Evolutionary conservation across 139 green algal genomes (phyloP).

Genomic region (Chlorella sorokiniana): DNA sequence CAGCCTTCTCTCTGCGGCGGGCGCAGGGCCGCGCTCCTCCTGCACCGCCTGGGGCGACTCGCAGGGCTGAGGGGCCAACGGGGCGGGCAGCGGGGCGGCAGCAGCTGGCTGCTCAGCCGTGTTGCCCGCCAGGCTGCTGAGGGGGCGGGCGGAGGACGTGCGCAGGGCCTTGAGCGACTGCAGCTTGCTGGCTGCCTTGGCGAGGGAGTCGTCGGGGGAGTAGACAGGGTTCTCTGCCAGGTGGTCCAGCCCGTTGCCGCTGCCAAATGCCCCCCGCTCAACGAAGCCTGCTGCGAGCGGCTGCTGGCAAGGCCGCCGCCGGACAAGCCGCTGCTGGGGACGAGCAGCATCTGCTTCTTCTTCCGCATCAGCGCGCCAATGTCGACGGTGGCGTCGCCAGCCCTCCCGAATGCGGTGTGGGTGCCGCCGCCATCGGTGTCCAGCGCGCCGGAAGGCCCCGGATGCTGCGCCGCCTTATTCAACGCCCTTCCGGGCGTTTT

Average conservation of each 20-base stretch:
- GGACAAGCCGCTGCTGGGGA: neutral
- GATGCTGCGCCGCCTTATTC: neutral
- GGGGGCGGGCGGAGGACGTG: neutral
- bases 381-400: conserved; percentile 26
- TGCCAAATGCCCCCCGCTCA: neutral
- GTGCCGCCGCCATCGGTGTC: neutral
- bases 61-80: neutral
- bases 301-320: neutral
- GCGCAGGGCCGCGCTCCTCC: neutral
- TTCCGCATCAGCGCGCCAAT: conserved; percentile 38
- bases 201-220: conserved; percentile 23
- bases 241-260: neutral
- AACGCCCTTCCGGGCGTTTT: conserved; percentile 20
- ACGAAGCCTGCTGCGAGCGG: neutral
- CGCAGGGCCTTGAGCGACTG: conserved; percentile 17
- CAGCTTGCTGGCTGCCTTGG: conserved; percentile 38
- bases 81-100: neutral
- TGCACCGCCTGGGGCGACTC: conserved; percentile 4
- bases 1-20: neutral
- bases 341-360: neutral
- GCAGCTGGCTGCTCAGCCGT: neutral
- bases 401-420: neutral
- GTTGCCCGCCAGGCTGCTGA: neutral
- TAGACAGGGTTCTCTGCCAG: conserved; percentile 22
- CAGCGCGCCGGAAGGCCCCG: too few relatives aligned